Evolutionary conservation across 306 rosid species (phyloP).

Genomic region (Vigna reflexopilosa): DNA sequence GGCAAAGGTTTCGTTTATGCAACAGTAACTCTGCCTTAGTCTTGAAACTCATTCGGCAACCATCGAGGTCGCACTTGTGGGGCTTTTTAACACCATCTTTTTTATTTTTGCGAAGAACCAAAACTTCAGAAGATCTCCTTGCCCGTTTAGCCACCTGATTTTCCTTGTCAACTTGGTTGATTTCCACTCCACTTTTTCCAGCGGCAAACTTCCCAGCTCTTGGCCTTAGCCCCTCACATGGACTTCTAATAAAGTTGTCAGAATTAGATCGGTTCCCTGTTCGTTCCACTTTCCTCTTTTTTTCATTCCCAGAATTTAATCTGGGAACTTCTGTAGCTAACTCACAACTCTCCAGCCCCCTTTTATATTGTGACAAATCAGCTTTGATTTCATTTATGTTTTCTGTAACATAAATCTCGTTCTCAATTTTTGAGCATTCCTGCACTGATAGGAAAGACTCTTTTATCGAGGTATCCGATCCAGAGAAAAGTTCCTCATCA

Average conservation of each 20-base stretch:
- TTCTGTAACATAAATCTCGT: conserved; percentile 37
- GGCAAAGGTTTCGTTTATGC: conserved; percentile 88
- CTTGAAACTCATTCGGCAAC: conserved; percentile 83
- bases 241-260: conserved; percentile 72
- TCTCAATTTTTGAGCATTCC: conserved; percentile 55
- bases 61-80: conserved; percentile 79
- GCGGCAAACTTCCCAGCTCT: conserved; percentile 64
- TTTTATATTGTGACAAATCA: conserved; percentile 49
- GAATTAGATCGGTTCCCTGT: conserved; percentile 37
- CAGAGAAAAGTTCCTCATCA: conserved; percentile 47
- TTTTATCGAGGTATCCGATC: conserved; percentile 34
- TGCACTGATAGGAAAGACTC: conserved; percentile 42
- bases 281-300: conserved; percentile 63
- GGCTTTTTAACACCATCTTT: conserved; percentile 52
- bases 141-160: conserved; percentile 58
- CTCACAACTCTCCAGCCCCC: conserved; percentile 48
- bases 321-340: conserved; percentile 46
- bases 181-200: conserved; percentile 39
- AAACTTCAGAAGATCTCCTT: conserved; percentile 49
- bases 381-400: conserved; percentile 42
- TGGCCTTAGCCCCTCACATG: conserved; percentile 93
- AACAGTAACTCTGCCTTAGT: conserved; percentile 69
- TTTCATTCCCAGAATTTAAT: conserved; percentile 50
- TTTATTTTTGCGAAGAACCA: conserved; percentile 51
- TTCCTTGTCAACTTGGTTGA: conserved; percentile 44